phyloP scores from a whole-genome alignment of 352 stramenopile species.

The Pythium aristosporum region DNA sequence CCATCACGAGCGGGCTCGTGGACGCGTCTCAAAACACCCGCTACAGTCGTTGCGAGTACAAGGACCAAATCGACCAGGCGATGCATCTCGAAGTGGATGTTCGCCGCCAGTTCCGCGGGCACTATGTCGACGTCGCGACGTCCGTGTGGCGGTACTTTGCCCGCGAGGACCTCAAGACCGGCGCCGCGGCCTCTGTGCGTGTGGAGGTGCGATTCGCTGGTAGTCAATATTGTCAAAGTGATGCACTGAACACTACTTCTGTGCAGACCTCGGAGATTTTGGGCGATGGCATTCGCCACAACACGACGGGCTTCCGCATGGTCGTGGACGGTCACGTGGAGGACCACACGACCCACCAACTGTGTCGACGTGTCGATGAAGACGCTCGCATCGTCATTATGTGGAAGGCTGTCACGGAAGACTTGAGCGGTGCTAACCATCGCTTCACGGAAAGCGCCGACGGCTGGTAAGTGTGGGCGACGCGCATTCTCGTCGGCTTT shows the following conservation, averaged over 20 bases:
- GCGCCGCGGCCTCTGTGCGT: not conserved
- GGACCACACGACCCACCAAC: constrained; percentile 6
- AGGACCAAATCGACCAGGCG: not conserved
- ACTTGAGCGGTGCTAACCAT: not conserved
- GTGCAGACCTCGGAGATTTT: constrained; percentile 9
- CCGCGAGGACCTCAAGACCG: not conserved
- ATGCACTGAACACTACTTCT: not conserved
- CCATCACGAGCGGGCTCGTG: constrained; percentile 18
- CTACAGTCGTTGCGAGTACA: constrained; percentile 10
- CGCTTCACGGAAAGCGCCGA: constrained; percentile 14
- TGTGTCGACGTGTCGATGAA: constrained; percentile 16
- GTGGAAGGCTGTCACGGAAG: constrained; percentile 20
- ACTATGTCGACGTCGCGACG: constrained; percentile 21
- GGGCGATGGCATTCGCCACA: constrained; percentile 10
- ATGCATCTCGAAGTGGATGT: constrained; percentile 20
- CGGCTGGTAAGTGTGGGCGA: constrained; percentile 11
- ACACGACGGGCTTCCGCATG: not conserved
- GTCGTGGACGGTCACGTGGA: not conserved
- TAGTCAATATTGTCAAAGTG: not conserved
- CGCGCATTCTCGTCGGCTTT: not conserved
- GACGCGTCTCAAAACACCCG: not conserved
- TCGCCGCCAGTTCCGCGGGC: constrained; percentile 11
- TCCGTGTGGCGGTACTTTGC: constrained; percentile 20
- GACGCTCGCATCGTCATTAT: constrained; percentile 16
- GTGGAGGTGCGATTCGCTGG: not conserved